Base-by-base conservation (phyloP, 2,329 filamentous ascomycete species). In the Microdochium paspali region DNA sequence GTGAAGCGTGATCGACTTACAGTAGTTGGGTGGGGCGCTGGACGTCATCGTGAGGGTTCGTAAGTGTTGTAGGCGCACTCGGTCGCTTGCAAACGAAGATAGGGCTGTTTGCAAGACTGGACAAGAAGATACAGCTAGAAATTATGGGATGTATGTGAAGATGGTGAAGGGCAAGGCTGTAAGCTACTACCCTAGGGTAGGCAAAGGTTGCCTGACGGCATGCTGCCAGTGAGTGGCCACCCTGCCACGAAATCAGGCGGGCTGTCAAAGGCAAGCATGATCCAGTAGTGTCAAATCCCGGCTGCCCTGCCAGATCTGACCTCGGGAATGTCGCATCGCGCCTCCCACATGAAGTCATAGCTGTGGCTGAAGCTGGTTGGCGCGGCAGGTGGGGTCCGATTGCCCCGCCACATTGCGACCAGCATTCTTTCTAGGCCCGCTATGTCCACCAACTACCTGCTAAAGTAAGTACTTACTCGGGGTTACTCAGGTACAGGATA, bases 1-100 rank as follows among this genome's bases (percentile, higher is more conserved):
- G 12, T 49, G 30, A 24, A 15, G 32, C 44, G 48, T 50, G 47
- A 20, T 20, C 45, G 30, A 56, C 73, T 57, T 67, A 80, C 79
- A 82, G 59, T 82, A 82, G 57, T 82, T 73, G 20, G 77, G 74
- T 25, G 76, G 76, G 9, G 70, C 55, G 46, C 64, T 66, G 44
- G 57, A 49, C 43, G 51, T 54, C 57, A 65, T 61, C 47, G 55
- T 58, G 64, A 54, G 47, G 63, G 21, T 24, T 50, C 64, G 6
- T 40, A 12, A 20, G 35, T 4, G 18, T 6, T 6, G 18, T 4
- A 40, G n/a, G 18, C 3, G 6, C 15, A 4, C 23, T 5, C n/a
- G 18, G 12, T 7, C 18, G 15, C n/a, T 21, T 15, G 35, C 42
- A 24, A 24, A 43, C 25, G 44, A 23, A 24, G n/a, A 13, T 44